Conservation (phyloP, 768 basidiomycete genomes). For the Lyophyllum shimeji region DNA sequence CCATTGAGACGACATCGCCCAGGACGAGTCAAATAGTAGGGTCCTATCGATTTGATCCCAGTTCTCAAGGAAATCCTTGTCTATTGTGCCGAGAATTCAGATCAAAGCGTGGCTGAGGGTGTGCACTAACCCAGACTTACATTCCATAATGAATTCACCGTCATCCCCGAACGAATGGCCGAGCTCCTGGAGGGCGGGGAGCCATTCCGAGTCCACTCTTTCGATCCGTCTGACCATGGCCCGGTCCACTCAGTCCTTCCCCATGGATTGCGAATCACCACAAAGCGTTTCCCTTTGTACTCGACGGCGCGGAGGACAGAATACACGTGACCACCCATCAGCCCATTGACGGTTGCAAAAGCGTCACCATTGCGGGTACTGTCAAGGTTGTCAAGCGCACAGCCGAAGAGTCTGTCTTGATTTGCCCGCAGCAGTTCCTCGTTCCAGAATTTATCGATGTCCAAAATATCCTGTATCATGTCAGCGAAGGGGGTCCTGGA, state of each 20-base stretch:
- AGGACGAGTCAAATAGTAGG: conserved; percentile 36
- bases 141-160: conserved; percentile 60
- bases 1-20: conserved; percentile 43
- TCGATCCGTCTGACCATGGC: conserved; percentile 54
- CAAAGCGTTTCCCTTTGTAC: conserved; percentile 46
- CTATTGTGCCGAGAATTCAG: conserved; percentile 13
- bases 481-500: background rate
- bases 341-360: conserved; percentile 32
- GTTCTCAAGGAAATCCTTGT: conserved; percentile 35
- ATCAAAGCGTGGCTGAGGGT: background rate
- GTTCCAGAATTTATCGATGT: conserved; percentile 48
- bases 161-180: conserved; percentile 50
- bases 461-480: conserved; percentile 43
- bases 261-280: conserved; percentile 56
- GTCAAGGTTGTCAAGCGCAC: conserved; percentile 36
- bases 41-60: conserved; percentile 40
- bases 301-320: conserved; percentile 51
- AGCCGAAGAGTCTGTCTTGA: conserved; percentile 50
- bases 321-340: conserved; percentile 45
- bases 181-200: conserved; percentile 38
- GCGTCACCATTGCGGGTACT: conserved; percentile 24
- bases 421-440: conserved; percentile 48
- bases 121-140: conserved; percentile 28
- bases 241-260: conserved; percentile 50
- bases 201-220: conserved; percentile 59